phyloP scores from a whole-genome alignment of 805 yeast genomes.

The Suhomyces tanzawaensis region DNA sequence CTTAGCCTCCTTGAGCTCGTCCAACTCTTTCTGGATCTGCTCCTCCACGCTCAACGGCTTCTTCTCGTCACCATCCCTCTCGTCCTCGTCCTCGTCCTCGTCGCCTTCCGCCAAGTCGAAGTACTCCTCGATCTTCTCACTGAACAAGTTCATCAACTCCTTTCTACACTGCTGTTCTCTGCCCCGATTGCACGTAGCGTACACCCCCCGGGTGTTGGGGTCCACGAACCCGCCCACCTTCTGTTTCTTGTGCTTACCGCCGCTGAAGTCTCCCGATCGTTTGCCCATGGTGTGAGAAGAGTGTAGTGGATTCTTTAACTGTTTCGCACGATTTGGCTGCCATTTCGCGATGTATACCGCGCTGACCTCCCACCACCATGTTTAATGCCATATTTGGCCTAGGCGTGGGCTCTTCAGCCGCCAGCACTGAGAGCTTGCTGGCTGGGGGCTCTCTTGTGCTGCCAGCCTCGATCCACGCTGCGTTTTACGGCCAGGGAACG shows the following conservation, averaged over 20 bases:
- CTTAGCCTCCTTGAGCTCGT: conserved; percentile 49
- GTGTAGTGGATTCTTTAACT: too few relatives aligned
- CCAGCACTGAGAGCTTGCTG: too few relatives aligned
- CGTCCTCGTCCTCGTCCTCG: conserved; percentile 28
- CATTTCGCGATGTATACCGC: too few relatives aligned
- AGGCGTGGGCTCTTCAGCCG: too few relatives aligned
- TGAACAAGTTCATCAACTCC: conserved; percentile 61
- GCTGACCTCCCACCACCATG: too few relatives aligned
- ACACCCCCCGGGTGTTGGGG: conserved; percentile 83
- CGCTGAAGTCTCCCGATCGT: conserved; percentile 19
- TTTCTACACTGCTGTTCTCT: conserved; percentile 75
- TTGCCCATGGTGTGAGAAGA: conserved; percentile 24
- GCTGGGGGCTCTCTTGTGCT: too few relatives aligned
- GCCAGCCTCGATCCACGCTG: too few relatives aligned
- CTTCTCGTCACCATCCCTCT: conserved; percentile 5
- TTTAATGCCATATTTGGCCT: too few relatives aligned
- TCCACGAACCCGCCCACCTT: conserved; percentile 59
- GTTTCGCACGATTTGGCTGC: too few relatives aligned
- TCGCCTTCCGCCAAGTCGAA: conserved; percentile 23
- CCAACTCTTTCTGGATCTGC: conserved; percentile 68
- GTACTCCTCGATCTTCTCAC: conserved; percentile 35
- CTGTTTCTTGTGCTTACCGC: conserved; percentile 39
- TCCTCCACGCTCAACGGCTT: conserved; percentile 67
- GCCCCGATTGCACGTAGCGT: conserved; percentile 83
- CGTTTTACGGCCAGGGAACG: too few relatives aligned